Conservation (phyloP, 2,329 filamentous ascomycete genomes). For the Colletotrichum sp. region DNA sequence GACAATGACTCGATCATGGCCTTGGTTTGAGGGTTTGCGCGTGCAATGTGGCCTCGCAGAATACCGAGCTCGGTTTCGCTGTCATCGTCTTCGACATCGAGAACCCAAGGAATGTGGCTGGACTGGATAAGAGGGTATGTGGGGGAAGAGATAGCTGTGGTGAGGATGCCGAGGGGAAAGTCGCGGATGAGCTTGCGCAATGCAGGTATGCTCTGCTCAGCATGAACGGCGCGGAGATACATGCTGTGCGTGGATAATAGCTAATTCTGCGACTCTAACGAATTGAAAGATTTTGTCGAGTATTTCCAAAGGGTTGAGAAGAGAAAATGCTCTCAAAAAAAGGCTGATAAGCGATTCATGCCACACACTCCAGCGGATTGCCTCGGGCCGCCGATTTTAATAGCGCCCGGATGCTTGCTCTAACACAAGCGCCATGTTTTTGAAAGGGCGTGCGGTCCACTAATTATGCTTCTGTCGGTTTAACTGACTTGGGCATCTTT, state of each 20-base stretch:
- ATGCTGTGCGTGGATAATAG: constrained; percentile 38
- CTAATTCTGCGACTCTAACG: neutral
- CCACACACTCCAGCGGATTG: neutral
- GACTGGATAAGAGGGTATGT: constrained; percentile 56
- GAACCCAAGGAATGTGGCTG: constrained; percentile 64
- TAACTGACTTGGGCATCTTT: neutral
- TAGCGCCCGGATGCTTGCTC: neutral
- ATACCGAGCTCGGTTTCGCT: constrained; percentile 43
- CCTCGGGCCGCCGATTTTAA: neutral
- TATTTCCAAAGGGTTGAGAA: neutral
- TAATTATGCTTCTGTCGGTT: neutral
- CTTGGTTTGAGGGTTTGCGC: constrained; percentile 67
- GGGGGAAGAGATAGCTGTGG: constrained; percentile 60
- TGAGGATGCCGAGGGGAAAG: constrained; percentile 66
- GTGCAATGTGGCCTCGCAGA: constrained; percentile 66
- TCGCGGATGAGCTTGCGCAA: constrained; percentile 61
- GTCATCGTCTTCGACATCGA: constrained; percentile 51
- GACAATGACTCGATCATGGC: constrained; percentile 55
- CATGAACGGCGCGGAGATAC: constrained; percentile 61
- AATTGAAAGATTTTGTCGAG: neutral
- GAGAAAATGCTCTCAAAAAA: neutral
- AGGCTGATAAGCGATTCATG: neutral
- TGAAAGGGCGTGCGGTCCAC: constrained; percentile 8
- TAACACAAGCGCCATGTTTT: neutral
- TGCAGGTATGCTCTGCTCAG: constrained; percentile 50